A percentile compares a stretch with the other conserved stretches of the same genome.
Conservation (phyloP, 1,284 basidiomycete genomes). For the Tilletia setariae region DNA sequence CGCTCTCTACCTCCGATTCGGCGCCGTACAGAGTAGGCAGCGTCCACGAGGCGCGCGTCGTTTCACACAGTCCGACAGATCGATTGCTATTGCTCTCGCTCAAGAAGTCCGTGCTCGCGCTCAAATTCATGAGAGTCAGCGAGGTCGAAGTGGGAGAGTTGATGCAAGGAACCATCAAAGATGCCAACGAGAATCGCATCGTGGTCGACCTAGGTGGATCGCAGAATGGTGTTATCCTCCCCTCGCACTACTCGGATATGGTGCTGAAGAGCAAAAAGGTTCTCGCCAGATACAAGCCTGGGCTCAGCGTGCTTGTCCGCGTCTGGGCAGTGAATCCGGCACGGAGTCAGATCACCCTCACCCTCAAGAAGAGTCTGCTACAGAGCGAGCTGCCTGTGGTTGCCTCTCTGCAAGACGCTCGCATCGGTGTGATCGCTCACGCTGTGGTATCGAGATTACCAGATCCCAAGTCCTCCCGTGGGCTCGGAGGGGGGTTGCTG, state of each 20-base stretch:
- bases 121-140: slow-evolving; percentile 78
- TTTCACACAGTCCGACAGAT: slow-evolving; percentile 82
- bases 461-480: slow-evolving; percentile 24
- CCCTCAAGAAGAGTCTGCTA: slow-evolving; percentile 86
- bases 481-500: slow-evolving; percentile 27
- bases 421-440: slow-evolving; percentile 71
- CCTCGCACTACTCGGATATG: slow-evolving; percentile 84
- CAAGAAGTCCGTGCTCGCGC: slow-evolving; percentile 75
- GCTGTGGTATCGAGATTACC: slow-evolving; percentile 66
- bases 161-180: slow-evolving; percentile 38
- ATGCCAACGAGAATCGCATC: slow-evolving; percentile 42
- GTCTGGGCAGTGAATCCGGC: slow-evolving; percentile 82
- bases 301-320: slow-evolving; percentile 77
- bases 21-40: slow-evolving; percentile 43
- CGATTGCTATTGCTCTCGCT: slow-evolving; percentile 82
- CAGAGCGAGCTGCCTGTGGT: slow-evolving; percentile 64
- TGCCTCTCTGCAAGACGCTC: slow-evolving; percentile 71
- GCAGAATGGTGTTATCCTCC: slow-evolving; percentile 84
- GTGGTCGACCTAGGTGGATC: slow-evolving; percentile 48
- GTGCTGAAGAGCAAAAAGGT: slow-evolving; percentile 68
- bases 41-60: slow-evolving; percentile 78
- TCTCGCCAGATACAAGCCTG: slow-evolving; percentile 78
- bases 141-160: slow-evolving; percentile 63
- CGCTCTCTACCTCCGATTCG: slow-evolving; percentile 64
- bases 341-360: slow-evolving; percentile 77